Evolutionary conservation across 2,329 filamentous ascomycete species (phyloP).

Genomic region (Colletotrichum endophyticum): DNA sequence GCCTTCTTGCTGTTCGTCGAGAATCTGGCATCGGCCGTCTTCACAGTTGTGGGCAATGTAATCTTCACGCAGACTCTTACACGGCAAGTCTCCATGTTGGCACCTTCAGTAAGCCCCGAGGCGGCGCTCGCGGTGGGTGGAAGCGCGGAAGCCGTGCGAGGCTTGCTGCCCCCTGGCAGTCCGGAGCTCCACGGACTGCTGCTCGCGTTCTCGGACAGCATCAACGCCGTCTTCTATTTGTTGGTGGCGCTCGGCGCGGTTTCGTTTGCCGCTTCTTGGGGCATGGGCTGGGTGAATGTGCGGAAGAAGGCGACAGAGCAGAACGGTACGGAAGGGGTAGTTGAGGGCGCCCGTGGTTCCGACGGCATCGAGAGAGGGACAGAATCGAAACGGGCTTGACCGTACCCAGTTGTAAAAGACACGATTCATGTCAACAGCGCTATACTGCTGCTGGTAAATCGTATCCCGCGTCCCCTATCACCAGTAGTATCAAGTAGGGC

Average conservation of each 20-base stretch:
- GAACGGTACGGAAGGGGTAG: not conserved
- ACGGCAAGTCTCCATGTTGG: not conserved
- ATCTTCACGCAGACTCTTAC: not conserved
- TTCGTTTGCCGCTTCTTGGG: not conserved
- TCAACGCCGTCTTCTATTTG: not conserved
- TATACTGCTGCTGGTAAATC: rapidly evolving
- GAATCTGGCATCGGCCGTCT: not conserved
- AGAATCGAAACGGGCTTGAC: not conserved
- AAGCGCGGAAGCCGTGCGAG: not conserved
- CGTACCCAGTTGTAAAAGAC: not conserved
- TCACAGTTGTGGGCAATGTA: not conserved
- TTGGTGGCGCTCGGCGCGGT: not conserved
- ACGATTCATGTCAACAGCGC: rapidly evolving
- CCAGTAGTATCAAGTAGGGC: not conserved
- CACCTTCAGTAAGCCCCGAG: not conserved
- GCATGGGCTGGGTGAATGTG: not conserved
- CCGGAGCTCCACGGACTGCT: not conserved
- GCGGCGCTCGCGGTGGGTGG: not conserved
- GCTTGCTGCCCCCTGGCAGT: not conserved
- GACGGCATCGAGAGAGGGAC: not conserved
- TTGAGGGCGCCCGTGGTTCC: not conserved
- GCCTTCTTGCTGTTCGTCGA: not conserved
- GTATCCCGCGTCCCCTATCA: not conserved
- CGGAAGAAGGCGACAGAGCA: not conserved
- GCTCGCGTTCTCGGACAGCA: not conserved